phyloP scores from a whole-genome alignment of 176 grass and related monocot species.

The Avena sativa region DNA sequence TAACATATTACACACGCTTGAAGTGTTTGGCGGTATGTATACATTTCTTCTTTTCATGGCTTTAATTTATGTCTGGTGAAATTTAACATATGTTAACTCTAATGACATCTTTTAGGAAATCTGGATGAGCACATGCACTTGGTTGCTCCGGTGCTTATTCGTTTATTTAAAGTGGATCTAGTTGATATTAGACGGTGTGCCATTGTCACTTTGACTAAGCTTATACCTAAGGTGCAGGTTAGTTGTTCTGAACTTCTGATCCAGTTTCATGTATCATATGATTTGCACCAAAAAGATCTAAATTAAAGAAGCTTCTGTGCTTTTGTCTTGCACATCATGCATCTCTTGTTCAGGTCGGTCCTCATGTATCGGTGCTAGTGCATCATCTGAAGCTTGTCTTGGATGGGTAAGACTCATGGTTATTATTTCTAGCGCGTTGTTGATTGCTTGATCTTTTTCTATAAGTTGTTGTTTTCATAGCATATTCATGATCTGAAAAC shows the following conservation, averaged over 20 bases:
- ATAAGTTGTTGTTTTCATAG: too few species aligned
- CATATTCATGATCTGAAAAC: not conserved
- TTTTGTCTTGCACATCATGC: slow-evolving; percentile 24
- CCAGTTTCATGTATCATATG: slow-evolving; percentile 27
- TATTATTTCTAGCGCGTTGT: not conserved
- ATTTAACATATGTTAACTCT: slow-evolving; percentile 31
- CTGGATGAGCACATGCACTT: slow-evolving; percentile 99
- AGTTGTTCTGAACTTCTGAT: slow-evolving; percentile 45
- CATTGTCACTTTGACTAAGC: slow-evolving; percentile 85
- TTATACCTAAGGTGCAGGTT: slow-evolving; percentile 97
- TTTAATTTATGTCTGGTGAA: slow-evolving; percentile 20
- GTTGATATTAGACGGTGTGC: slow-evolving; percentile 74
- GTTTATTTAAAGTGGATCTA: slow-evolving; percentile 97
- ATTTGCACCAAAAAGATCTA: slow-evolving; percentile 17
- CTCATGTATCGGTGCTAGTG: slow-evolving; percentile 94
- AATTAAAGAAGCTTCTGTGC: slow-evolving; percentile 28
- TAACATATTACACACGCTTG: slow-evolving; percentile 90
- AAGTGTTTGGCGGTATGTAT: slow-evolving; percentile 90
- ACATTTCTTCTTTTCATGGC: slow-evolving; percentile 11
- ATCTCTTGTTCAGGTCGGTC: slow-evolving; percentile 72
- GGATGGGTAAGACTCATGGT: slow-evolving; percentile 84
- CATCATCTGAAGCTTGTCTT: slow-evolving; percentile 96
- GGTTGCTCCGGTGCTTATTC: slow-evolving; percentile 90
- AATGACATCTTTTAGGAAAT: slow-evolving; percentile 60
- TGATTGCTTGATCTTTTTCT: not conserved